A percentile compares a stretch with the other conserved stretches of the same genome.
phyloP scores from a whole-genome alignment of 2,329 filamentous ascomycete species.

The Talaromyces sp. region DNA sequence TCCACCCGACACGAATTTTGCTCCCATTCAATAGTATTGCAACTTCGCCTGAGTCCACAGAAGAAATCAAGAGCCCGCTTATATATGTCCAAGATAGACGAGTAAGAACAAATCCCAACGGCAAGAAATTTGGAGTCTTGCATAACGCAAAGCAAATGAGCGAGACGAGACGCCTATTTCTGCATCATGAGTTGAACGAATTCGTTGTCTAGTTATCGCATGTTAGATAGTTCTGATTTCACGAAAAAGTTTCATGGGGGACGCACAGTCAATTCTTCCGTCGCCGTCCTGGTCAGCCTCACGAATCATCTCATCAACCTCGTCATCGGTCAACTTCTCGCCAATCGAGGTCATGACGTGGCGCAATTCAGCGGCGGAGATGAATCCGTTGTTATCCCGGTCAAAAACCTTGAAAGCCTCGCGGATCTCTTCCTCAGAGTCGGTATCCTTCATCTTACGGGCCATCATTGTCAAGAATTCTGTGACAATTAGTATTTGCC shows the following conservation, averaged over 20 bases:
- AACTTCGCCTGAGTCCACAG: constrained; percentile 1
- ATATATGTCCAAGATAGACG: constrained; percentile 16
- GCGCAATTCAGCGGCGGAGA: constrained; percentile 80
- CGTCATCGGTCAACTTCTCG: constrained; percentile 85
- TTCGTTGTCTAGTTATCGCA: constrained; percentile 66
- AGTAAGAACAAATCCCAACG: constrained; percentile 24
- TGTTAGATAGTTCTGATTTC: neutral
- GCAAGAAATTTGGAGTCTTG: neutral
- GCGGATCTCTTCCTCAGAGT: constrained; percentile 85
- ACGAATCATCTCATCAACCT: constrained; percentile 90
- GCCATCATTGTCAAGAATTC: constrained; percentile 94
- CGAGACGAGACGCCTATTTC: constrained; percentile 58
- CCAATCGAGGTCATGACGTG: constrained; percentile 91
- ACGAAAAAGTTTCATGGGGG: neutral
- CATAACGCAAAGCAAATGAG: constrained; percentile 23
- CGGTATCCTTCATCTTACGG: constrained; percentile 90
- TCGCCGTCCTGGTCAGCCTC: constrained; percentile 88
- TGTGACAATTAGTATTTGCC: constrained; percentile 37
- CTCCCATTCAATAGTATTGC: constrained; percentile 6
- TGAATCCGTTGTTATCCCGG: constrained; percentile 88
- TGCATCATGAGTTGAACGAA: constrained; percentile 96
- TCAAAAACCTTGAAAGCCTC: constrained; percentile 90
- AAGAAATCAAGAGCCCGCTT: constrained; percentile 10
- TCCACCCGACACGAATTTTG: neutral
- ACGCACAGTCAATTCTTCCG: constrained; percentile 77